These are phyloP conservation scores for Lentinula aciculospora DNA, from an alignment of 768 basidiomycete genomes.

Conservation along the genomic window DNA sequence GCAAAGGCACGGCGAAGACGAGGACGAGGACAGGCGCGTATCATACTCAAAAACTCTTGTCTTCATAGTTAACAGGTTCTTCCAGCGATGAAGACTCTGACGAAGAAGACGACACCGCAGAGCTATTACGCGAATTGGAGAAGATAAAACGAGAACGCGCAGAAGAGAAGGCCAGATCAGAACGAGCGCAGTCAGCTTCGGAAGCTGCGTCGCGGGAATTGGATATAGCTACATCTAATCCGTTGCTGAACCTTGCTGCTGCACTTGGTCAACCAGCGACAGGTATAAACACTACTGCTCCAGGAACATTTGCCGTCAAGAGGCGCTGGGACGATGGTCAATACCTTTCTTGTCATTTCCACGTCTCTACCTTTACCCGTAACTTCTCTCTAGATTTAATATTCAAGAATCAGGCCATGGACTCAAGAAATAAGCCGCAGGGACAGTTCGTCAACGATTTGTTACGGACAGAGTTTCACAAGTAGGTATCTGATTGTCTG, in stretches of 20 bases:
- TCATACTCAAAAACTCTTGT: neutral
- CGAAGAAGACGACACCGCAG: constrained; percentile 49
- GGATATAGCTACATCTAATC: constrained; percentile 84
- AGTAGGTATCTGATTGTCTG: constrained; percentile 41
- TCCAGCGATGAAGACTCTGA: constrained; percentile 50
- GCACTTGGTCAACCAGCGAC: constrained; percentile 79
- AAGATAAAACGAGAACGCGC: constrained; percentile 97
- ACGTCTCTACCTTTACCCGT: constrained; percentile 44
- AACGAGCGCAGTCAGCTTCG: constrained; percentile 70
- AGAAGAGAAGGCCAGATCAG: constrained; percentile 82
- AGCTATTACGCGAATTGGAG: constrained; percentile 86
- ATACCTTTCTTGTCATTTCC: too few relatives aligned
- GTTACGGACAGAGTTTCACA: constrained; percentile 90
- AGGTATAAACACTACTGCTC: constrained; percentile 66
- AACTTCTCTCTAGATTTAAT: constrained; percentile 64
- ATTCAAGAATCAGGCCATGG: constrained; percentile 96
- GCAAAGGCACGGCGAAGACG: constrained; percentile 29
- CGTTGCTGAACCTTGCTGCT: constrained; percentile 84
- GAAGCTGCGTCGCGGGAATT: constrained; percentile 66
- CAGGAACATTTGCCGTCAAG: constrained; percentile 90
- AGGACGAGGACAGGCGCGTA: constrained; percentile 42
- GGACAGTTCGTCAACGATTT: constrained; percentile 95
- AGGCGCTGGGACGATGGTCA: constrained; percentile 98
- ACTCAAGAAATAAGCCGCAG: constrained; percentile 50
- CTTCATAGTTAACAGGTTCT: constrained; percentile 21